A percentile compares a stretch with the other conserved stretches of the same genome.
These are phyloP conservation scores for Trametes cingulata DNA, from an alignment of 768 basidiomycete genomes.

Conservation along the genomic window DNA sequence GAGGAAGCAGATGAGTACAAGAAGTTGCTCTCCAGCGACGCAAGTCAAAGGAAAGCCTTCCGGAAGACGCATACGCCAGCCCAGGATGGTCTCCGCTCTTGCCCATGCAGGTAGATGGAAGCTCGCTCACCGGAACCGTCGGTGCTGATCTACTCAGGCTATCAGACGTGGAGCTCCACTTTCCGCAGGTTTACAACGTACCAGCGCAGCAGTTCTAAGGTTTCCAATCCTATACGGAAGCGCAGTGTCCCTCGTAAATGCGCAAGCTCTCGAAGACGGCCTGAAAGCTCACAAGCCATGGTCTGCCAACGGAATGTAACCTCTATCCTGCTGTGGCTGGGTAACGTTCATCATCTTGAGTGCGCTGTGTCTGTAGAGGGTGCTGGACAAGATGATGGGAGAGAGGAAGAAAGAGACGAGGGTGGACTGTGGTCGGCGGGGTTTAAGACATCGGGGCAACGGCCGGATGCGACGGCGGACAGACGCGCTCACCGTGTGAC, in stretches of 20 bases:
- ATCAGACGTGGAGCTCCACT: not conserved
- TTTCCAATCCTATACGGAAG: constrained; percentile 68
- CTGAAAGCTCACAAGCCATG: constrained; percentile 66
- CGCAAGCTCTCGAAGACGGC: not conserved
- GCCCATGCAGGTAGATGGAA: too few relatives aligned
- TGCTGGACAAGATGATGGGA: not conserved
- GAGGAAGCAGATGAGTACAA: not conserved
- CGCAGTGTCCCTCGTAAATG: not conserved
- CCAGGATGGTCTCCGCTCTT: too few relatives aligned
- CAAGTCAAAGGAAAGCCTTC: too few relatives aligned
- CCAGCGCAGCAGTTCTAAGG: constrained; percentile 77
- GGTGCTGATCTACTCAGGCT: constrained; percentile 54
- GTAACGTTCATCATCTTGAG: constrained; percentile 51
- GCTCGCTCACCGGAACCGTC: constrained; percentile 80
- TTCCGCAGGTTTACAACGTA: constrained; percentile 27
- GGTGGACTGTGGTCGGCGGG: not conserved
- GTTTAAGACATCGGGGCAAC: not conserved
- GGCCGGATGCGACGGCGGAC: not conserved
- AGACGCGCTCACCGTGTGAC: constrained; percentile 15
- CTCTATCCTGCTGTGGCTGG: constrained; percentile 54
- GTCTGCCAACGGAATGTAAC: constrained; percentile 75
- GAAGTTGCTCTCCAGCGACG: too few relatives aligned
- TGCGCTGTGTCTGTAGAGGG: not conserved
- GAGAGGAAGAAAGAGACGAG: not conserved
- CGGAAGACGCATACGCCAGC: too few relatives aligned